Base-by-base conservation (phyloP, 176 grass and related monocot genomes). In the Echinochloa phyllopogon region DNA sequence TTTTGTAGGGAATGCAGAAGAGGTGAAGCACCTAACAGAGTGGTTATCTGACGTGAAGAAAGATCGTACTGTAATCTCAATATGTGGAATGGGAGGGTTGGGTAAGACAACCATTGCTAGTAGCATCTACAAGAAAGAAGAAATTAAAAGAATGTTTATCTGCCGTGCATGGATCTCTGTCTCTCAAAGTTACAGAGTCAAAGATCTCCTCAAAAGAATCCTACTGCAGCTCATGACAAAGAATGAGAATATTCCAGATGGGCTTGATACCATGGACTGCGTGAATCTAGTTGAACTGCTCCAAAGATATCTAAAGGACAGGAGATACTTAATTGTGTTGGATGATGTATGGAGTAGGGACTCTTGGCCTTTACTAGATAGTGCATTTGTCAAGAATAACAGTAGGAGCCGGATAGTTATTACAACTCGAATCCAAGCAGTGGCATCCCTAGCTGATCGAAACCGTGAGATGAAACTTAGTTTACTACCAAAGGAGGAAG, bases 301-400 rank as follows among this genome's bases (percentile, higher is more conserved):
- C 38, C 79, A 10, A 23, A 71, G 20, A 77, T 62, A 84, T 66
- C 49, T 91, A 11, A 49, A 84, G 52, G n/a, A 40, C 6, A 91
- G 75, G 41, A 91, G 45, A 23, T 89, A 89, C 57, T 66, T 89
- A 20, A 80, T 89, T 68, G 47, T 89, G 18, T 8, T 91, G 72
- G 89, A 87, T 70, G 89, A 91, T 71, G 21, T 91, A 13, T 91
- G 89, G 89, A 87, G 73, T 42, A 79, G 38, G 48, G 79, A 91
- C 42, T 75, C 79, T 43, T 90, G 83, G 88, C 56, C 65, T n/a
- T 77, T 69, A 23, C 55, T 86, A 78, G 84, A 65, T 20, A 39
- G 7, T 72, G 78, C 69, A 70, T 86, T 90, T 70, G 60, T 65
- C 4, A 70, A 71, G 41, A 90, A 86, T n/a, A 64, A 71, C 33